Evolutionary conservation across 1,284 basidiomycete genomes (phyloP).

Genomic region (Tylopilus microsporus): DNA sequence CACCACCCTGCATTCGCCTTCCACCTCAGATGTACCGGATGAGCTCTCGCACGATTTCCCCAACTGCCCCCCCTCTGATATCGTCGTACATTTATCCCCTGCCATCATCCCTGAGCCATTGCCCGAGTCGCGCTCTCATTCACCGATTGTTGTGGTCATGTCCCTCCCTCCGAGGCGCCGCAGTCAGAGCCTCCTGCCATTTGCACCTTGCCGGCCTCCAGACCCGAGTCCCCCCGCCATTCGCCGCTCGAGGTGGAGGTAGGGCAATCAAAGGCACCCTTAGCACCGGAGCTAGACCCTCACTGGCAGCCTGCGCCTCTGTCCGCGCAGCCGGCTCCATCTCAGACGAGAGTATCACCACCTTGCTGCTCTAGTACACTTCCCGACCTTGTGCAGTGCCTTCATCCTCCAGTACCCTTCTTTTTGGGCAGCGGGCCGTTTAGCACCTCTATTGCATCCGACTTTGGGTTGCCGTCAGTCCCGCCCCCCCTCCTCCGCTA

Average conservation of each 20-base stretch:
- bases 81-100: slow-evolving; percentile 18
- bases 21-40: slow-evolving; percentile 10
- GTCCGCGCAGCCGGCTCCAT: neutral
- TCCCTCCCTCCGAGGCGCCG: slow-evolving; percentile 17
- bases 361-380: slow-evolving; percentile 9
- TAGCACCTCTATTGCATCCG: slow-evolving; percentile 19
- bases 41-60: slow-evolving; percentile 10
- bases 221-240: slow-evolving; percentile 24
- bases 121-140: slow-evolving; percentile 34
- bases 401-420: slow-evolving; percentile 18
- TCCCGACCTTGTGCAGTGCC: slow-evolving; percentile 19
- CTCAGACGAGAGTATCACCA: slow-evolving; percentile 2
- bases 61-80: slow-evolving; percentile 15
- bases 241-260: slow-evolving; percentile 15
- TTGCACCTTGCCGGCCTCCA: slow-evolving; percentile 34
- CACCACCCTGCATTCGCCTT: slow-evolving; percentile 8
- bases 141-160: slow-evolving; percentile 48
- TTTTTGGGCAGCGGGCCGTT: slow-evolving; percentile 23
- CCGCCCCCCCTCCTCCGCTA: slow-evolving; percentile 9
- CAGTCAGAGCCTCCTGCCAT: slow-evolving; percentile 29
- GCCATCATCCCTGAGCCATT: slow-evolving; percentile 16
- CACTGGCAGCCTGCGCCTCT: neutral
- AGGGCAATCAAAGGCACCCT: slow-evolving; percentile 8
- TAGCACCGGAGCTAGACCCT: slow-evolving; percentile 1
- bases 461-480: slow-evolving; percentile 21